Evolutionary conservation across 2,329 filamentous ascomycete genomes (phyloP).

Genomic region (Metarhizium sp.): DNA sequence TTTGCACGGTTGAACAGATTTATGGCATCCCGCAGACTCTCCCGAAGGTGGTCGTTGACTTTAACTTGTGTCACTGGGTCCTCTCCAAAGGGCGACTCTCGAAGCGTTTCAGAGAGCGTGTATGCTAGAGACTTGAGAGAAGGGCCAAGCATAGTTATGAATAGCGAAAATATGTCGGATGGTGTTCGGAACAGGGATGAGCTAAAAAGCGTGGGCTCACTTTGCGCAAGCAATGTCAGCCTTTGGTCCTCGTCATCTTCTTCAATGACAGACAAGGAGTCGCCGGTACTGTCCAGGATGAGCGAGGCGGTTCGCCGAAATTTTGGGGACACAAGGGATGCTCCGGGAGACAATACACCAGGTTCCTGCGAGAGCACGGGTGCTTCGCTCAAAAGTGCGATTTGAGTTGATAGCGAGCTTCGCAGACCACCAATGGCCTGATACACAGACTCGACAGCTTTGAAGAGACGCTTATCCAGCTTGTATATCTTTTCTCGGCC

Average conservation of each 20-base stretch:
- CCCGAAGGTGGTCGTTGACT: constrained; percentile 70
- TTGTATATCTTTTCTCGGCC: constrained; percentile 72
- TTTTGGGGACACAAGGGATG: constrained; percentile 15
- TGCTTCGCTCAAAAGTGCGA: constrained; percentile 66
- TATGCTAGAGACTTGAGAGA: constrained; percentile 95
- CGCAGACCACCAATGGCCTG: constrained; percentile 85
- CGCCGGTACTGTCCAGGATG: constrained; percentile 30
- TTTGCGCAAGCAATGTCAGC: constrained; percentile 13
- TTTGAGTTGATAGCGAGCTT: constrained; percentile 84
- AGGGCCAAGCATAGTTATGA: constrained; percentile 80
- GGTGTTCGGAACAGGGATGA: constrained; percentile 45
- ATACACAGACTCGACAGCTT: constrained; percentile 74
- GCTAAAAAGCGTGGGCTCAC: constrained; percentile 19
- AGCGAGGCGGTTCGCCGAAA: constrained; percentile 19
- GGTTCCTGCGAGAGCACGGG: constrained; percentile 11
- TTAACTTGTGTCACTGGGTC: constrained; percentile 58
- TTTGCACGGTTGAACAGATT: constrained; percentile 69
- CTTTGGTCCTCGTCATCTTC: constrained; percentile 41
- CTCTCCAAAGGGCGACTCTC: constrained; percentile 73
- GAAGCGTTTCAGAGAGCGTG: constrained; percentile 79
- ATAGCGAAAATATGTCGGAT: constrained; percentile 82
- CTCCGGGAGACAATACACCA: constrained; percentile 6
- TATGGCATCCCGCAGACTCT: constrained; percentile 73
- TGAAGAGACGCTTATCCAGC: constrained; percentile 69
- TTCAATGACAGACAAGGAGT: constrained; percentile 51